Base-by-base conservation (phyloP, 2,329 filamentous ascomycete species). In the Alternaria gansuensis region DNA sequence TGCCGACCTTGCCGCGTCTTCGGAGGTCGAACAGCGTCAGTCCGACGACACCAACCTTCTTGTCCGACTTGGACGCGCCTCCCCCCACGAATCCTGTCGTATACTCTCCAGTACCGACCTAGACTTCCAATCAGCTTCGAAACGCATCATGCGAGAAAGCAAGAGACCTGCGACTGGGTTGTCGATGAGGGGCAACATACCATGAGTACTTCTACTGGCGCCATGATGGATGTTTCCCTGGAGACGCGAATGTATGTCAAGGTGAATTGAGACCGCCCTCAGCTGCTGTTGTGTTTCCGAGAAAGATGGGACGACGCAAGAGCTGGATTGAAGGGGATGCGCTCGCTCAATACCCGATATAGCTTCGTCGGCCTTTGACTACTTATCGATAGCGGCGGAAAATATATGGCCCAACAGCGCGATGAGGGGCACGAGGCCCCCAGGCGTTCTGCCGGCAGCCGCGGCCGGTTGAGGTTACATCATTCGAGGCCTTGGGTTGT, bases 31-130 rank as follows among this genome's bases (percentile, higher is more conserved):
- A 96, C 67, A 97, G 83, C 24, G 91, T 94, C 76, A 97, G 82
- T 39, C 91, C 93, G 17, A 97, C 93, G 9, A 97, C 94, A 58
- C 94, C 93, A 49, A 97, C 90, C 79, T 97, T 97, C 83, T 97
- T 97, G 84, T 97, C 94, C 49, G 92, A 96, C 10, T 86, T 89
- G 4, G 92, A 96, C 51, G 88, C 90, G 59, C 89, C 90, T 60
- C 88, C 89, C 57, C 91, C 92, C 57, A 97, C 93, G 70, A 95
- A 97, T 57, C 93, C 93, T 41, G 94, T 97, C 71, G 94, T 97
- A 84, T 97, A 97, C 84, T 97, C 93, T 73, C 93, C 94, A 10
- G 93, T 97, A 65, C 93, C 93, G 59, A 97, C 87, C 90, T 78
- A 50, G 28, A 49, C 37, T 26, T 31, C 31, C 37, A 8, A 49